phyloP scores from a whole-genome alignment of 2,329 filamentous ascomycete genomes.

The Fusarium globosum region DNA sequence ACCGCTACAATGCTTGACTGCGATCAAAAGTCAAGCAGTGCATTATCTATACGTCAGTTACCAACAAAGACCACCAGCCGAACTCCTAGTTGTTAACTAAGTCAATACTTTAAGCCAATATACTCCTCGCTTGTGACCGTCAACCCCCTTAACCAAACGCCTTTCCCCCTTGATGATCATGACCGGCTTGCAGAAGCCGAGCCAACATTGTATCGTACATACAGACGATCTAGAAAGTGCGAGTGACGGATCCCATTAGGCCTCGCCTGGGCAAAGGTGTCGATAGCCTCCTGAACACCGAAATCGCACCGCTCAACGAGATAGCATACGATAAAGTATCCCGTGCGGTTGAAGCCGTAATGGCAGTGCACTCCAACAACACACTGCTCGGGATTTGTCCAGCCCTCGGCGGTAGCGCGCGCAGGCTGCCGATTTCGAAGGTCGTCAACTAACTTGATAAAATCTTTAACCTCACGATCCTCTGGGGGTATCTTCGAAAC shows the following conservation, averaged over 20 bases:
- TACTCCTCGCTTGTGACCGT: background rate
- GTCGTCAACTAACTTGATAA: constrained; percentile 68
- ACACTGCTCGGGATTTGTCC: constrained; percentile 51
- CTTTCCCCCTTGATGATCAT: background rate
- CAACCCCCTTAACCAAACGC: background rate
- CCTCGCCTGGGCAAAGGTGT: constrained; percentile 77
- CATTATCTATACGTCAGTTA: constrained; percentile 7
- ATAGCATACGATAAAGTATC: constrained; percentile 90
- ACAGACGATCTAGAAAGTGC: constrained; percentile 87
- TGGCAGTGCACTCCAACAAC: constrained; percentile 91
- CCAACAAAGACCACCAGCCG: background rate
- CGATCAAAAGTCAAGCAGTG: background rate
- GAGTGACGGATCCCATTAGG: constrained; percentile 89
- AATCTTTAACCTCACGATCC: constrained; percentile 62
- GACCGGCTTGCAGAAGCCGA: background rate
- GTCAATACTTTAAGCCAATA: background rate
- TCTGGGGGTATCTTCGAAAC: constrained; percentile 89
- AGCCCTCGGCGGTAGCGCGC: constrained; percentile 52
- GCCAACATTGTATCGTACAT: constrained; percentile 73
- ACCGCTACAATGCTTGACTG: background rate
- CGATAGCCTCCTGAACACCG: constrained; percentile 79
- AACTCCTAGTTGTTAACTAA: constrained; percentile 7
- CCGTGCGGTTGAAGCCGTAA: constrained; percentile 94
- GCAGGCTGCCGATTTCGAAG: constrained; percentile 65
- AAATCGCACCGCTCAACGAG: constrained; percentile 84